These are phyloP conservation scores for Rhododendron mucronatum DNA, from an alignment of 148 eudicot genomes.

Conservation along the genomic window DNA sequence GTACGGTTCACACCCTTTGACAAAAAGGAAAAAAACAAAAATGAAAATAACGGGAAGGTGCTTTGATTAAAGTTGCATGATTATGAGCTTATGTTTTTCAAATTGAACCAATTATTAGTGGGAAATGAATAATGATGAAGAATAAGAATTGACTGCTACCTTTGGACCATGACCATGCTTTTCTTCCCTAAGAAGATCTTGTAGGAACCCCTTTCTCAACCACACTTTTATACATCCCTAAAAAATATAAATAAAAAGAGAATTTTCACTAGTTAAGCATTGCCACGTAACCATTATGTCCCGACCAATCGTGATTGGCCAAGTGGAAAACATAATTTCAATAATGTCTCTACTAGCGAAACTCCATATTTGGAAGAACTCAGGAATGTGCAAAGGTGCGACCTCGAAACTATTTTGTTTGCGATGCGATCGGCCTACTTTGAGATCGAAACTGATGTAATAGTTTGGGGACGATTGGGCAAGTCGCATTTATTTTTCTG, in stretches of 20 bases:
- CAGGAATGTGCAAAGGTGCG: background rate
- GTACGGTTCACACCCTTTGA: background rate
- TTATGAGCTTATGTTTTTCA: background rate
- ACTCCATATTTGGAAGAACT: background rate
- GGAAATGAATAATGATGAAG: background rate
- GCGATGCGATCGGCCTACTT: background rate
- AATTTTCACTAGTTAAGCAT: background rate
- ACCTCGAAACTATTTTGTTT: background rate
- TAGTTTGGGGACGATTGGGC: background rate
- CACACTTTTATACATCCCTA: background rate
- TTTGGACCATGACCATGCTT: conserved; percentile 67
- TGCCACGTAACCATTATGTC: background rate
- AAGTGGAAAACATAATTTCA: background rate
- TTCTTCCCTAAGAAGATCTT: conserved; percentile 48
- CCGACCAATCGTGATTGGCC: background rate
- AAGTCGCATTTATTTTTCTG: background rate
- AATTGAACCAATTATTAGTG: background rate
- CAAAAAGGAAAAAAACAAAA: background rate
- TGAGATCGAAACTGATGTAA: background rate
- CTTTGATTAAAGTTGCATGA: background rate
- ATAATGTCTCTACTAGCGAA: background rate
- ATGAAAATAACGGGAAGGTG: background rate
- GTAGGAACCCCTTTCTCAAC: conserved; percentile 7
- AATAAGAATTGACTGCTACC: background rate
- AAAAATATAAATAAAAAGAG: background rate